Conservation (phyloP, 768 basidiomycete genomes). For the Pleurotus djamor region DNA sequence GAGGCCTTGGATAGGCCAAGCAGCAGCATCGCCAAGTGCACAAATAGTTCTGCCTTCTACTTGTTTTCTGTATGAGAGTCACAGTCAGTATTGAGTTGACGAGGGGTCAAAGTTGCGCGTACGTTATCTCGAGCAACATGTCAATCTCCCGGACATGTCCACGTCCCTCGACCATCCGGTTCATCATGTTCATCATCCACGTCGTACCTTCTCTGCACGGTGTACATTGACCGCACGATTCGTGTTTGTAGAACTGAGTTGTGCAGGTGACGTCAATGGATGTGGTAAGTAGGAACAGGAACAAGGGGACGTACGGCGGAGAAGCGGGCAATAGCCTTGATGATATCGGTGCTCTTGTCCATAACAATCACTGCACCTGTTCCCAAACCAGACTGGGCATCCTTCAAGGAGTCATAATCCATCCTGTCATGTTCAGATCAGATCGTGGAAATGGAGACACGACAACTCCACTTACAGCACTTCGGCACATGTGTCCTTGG, state of each 20-base stretch:
- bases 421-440: constrained; percentile 48
- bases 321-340: constrained; percentile 93
- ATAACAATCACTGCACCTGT: constrained; percentile 99
- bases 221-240: constrained; percentile 97
- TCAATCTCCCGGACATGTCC: constrained; percentile 94
- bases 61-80: constrained; percentile 67
- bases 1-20: constrained; percentile 98
- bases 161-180: constrained; percentile 90
- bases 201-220: constrained; percentile 95
- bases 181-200: constrained; percentile 99
- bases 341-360: constrained; percentile 96
- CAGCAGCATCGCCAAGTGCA: constrained; percentile 94
- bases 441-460: constrained; percentile 4
- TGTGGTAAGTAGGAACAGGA: neutral
- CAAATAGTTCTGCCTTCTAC: constrained; percentile 97
- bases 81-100: neutral
- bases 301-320: constrained; percentile 48
- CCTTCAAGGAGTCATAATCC: constrained; percentile 98
- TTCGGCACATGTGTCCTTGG: constrained; percentile 77
- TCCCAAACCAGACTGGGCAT: constrained; percentile 93
- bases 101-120: constrained; percentile 19
- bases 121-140: constrained; percentile 96
- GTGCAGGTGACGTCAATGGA: neutral
- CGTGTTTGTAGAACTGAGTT: constrained; percentile 92
- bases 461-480: constrained; percentile 66